Evolutionary conservation across 1,139 yeast species (phyloP).

Genomic region (Hyphopichia pseudoburtonii): DNA sequence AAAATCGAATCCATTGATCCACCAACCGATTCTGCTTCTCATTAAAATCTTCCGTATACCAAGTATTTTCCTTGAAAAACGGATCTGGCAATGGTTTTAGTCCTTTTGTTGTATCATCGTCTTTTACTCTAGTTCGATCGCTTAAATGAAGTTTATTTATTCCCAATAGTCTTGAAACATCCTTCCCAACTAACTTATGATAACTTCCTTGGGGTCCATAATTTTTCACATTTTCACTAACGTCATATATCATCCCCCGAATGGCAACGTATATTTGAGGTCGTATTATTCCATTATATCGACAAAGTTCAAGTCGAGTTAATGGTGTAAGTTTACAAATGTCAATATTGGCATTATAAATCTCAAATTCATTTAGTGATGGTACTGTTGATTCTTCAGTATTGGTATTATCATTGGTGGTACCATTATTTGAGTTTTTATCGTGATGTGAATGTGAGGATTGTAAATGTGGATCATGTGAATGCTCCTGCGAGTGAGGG

Average conservation of each 20-base stretch:
- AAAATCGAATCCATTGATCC: slow-evolving; percentile 60
- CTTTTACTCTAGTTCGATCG: slow-evolving; percentile 12
- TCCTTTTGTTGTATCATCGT: slow-evolving; percentile 5
- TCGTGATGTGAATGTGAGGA: no score
- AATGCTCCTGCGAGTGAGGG: no score
- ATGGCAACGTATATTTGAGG: slow-evolving; percentile 65
- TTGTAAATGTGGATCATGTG: no score
- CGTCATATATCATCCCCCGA: slow-evolving; percentile 77
- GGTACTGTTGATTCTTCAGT: no score
- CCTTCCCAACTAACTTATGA: slow-evolving; percentile 72
- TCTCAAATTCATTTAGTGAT: slow-evolving; percentile 18
- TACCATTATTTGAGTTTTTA: no score
- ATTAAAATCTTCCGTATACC: slow-evolving; percentile 49
- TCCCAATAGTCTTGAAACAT: slow-evolving; percentile 71
- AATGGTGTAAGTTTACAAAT: slow-evolving; percentile 29
- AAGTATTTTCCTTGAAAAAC: slow-evolving; percentile 29
- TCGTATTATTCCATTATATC: slow-evolving; percentile 32
- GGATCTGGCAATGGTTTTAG: slow-evolving; percentile 28
- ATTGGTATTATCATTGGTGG: no score
- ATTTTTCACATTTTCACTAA: slow-evolving; percentile 57
- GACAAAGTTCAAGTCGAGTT: slow-evolving; percentile 34
- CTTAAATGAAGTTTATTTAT: slow-evolving; percentile 45
- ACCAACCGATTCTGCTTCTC: slow-evolving; percentile 50
- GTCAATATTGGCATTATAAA: slow-evolving; percentile 21
- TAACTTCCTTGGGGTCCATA: slow-evolving; percentile 81